phyloP scores from a whole-genome alignment of 305 asterid species.

The Fraxinus nigra region DNA sequence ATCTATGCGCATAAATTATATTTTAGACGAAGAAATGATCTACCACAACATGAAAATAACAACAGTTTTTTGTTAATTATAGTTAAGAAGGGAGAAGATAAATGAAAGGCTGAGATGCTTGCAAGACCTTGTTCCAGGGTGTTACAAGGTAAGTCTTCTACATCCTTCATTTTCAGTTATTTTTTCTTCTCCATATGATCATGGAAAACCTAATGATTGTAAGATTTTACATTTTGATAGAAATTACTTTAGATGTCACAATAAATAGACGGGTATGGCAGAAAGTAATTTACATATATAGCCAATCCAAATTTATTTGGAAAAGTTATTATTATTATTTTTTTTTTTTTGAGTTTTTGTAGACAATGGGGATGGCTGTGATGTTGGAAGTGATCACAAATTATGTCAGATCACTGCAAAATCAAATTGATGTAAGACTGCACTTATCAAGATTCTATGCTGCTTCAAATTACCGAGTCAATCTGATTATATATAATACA shows the following conservation, averaged over 20 bases:
- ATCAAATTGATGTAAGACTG: conserved; percentile 76
- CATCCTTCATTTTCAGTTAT: neutral
- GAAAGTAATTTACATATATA: neutral
- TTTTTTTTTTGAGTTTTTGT: conserved; percentile 11
- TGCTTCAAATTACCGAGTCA: neutral
- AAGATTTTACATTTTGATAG: neutral
- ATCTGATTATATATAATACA: neutral
- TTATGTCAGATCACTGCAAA: conserved; percentile 82
- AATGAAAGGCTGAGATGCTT: conserved; percentile 81
- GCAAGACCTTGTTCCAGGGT: conserved; percentile 94
- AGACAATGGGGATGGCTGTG: conserved; percentile 99
- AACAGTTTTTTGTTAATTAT: neutral
- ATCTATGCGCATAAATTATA: neutral
- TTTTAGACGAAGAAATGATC: too few species aligned
- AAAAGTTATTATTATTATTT: neutral
- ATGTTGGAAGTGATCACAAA: conserved; percentile 89
- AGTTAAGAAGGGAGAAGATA: conserved; percentile 86
- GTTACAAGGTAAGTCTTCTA: conserved; percentile 62
- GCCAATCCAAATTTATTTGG: neutral
- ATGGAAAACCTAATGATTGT: neutral
- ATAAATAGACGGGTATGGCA: neutral
- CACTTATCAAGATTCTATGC: neutral
- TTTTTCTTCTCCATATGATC: neutral
- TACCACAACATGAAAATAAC: neutral
- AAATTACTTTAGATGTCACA: neutral